phyloP scores from a whole-genome alignment of 306 rosid species.

The Rubus idaeus region DNA sequence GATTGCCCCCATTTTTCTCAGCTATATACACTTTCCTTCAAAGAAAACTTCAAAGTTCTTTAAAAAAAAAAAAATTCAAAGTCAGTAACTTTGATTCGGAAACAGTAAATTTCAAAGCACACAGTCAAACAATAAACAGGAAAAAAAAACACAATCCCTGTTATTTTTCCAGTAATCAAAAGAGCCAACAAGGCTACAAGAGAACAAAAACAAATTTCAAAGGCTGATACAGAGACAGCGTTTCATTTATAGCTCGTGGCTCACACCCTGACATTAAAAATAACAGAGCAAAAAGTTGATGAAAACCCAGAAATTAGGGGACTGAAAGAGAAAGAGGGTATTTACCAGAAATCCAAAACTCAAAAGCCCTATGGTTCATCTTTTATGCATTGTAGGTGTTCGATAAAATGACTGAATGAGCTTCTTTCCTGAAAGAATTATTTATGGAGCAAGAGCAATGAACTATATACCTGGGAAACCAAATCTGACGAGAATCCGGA shows the following conservation, averaged over 20 bases:
- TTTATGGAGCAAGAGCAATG: neutral
- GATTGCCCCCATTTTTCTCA: slow-evolving; percentile 1
- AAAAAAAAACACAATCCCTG: neutral
- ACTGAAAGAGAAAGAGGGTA: neutral
- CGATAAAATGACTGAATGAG: too few relatives aligned
- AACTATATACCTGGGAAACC: neutral
- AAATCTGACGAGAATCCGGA: neutral
- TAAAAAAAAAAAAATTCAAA: neutral
- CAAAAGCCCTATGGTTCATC: neutral
- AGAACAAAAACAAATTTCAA: neutral
- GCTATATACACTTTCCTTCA: neutral
- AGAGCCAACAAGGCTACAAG: neutral
- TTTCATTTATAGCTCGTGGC: neutral
- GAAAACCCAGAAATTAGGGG: neutral
- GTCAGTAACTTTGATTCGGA: neutral
- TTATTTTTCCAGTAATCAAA: neutral
- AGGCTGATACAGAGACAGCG: neutral
- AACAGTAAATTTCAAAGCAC: neutral
- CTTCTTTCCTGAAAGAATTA: neutral
- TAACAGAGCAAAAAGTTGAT: neutral
- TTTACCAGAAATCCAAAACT: slow-evolving; percentile 5
- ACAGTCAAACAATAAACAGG: neutral
- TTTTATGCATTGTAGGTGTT: neutral
- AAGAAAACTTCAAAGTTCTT: too few relatives aligned
- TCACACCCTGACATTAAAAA: neutral